Conservation (phyloP, 169 alveolate species). For the Eimeria acervulina region DNA sequence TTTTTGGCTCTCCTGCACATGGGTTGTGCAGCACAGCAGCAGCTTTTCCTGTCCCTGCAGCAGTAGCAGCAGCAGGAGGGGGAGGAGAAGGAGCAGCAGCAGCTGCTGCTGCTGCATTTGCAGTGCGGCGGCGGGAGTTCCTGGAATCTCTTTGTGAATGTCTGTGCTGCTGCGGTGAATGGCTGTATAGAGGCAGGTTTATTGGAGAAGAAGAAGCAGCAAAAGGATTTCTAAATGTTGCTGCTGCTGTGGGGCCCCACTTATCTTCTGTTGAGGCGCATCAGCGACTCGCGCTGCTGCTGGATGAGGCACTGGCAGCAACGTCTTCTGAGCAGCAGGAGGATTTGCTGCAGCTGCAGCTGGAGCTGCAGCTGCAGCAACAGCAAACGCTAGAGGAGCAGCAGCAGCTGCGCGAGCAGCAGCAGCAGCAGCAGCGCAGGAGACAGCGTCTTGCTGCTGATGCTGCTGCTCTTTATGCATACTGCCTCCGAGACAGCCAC, state of each 20-base stretch:
- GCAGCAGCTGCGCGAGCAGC: neutral
- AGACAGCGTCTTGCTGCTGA: constrained; percentile 28
- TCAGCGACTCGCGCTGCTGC: constrained; percentile 48
- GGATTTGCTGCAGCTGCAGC: neutral
- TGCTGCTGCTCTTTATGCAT: constrained; percentile 22
- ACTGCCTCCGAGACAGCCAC: constrained; percentile 31
- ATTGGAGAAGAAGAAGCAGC: neutral
- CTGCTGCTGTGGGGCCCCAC: neutral
- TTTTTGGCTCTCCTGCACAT: too few relatives aligned
- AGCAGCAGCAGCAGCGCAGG: constrained; percentile 10
- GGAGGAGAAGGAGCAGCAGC: neutral
- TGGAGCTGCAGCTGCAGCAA: neutral
- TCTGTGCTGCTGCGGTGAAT: constrained; percentile 76
- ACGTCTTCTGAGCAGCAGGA: neutral
- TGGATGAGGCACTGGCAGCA: constrained; percentile 25
- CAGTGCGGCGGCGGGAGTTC: constrained; percentile 39
- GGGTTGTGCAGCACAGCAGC: too few relatives aligned
- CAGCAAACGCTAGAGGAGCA: constrained; percentile 1
- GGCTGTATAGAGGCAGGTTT: constrained; percentile 36
- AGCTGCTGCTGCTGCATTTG: constrained; percentile 28
- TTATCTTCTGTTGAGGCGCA: constrained; percentile 2
- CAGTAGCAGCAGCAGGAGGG: neutral
- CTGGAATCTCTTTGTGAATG: constrained; percentile 9
- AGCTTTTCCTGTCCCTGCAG: too few relatives aligned
- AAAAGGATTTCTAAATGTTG: neutral